Conservation (phyloP, 148 eudicot genomes). For the Chenopodium suecicum region DNA sequence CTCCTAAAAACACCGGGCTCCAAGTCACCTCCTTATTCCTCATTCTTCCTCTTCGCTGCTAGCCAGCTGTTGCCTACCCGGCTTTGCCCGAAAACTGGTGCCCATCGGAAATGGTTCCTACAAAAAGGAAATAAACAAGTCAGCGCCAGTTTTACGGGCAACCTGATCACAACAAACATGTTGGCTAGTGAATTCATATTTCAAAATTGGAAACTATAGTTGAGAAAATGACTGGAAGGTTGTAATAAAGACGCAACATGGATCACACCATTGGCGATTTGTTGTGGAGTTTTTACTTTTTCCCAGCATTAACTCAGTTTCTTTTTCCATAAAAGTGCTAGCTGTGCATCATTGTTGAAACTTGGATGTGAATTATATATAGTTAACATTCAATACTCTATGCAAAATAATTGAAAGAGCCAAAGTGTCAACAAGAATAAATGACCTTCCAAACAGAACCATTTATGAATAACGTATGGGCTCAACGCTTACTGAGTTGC, state of each 20-base stretch:
- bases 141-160: background rate
- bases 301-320: background rate
- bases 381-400: background rate
- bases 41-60: slow-evolving; percentile 37
- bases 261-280: background rate
- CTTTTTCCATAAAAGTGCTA: background rate
- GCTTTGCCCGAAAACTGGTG: slow-evolving; percentile 41
- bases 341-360: background rate
- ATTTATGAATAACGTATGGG: background rate
- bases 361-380: background rate
- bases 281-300: background rate
- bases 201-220: too few relatives aligned
- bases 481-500: background rate
- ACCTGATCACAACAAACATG: background rate
- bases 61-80: slow-evolving; percentile 33
- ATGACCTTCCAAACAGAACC: background rate
- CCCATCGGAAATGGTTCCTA: slow-evolving; percentile 76
- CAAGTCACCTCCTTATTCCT: background rate
- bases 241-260: background rate
- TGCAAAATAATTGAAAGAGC: background rate
- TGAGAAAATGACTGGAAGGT: background rate
- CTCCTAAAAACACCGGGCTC: slow-evolving; percentile 12
- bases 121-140: background rate
- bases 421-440: background rate
- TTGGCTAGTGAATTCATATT: too few relatives aligned